Conservation (phyloP, 768 basidiomycete species). For the Pulveroboletus sp. region DNA sequence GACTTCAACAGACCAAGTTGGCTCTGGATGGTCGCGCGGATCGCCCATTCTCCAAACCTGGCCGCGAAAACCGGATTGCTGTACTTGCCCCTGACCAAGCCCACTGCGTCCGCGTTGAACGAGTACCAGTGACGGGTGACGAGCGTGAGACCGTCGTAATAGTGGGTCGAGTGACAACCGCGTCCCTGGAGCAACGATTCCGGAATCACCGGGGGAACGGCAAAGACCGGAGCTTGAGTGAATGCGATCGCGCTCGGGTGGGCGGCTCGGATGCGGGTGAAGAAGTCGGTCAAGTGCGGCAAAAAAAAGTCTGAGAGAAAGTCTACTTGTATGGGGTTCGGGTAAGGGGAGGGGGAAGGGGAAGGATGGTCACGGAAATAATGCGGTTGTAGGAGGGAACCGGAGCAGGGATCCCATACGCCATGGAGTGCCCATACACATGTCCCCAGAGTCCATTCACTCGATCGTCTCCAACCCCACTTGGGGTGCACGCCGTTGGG, state of each 20-base stretch:
- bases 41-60: slow-evolving; percentile 76
- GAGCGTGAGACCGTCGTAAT: slow-evolving; percentile 92
- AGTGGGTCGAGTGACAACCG: slow-evolving; percentile 75
- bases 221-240: slow-evolving; percentile 88
- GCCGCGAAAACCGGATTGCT: slow-evolving; percentile 62
- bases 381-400: slow-evolving; percentile 59
- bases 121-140: slow-evolving; percentile 91
- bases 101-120: slow-evolving; percentile 94
- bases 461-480: slow-evolving; percentile 83
- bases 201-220: slow-evolving; percentile 59
- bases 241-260: slow-evolving; percentile 89
- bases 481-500: slow-evolving; percentile 51
- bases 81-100: slow-evolving; percentile 83
- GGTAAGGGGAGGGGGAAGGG: background rate
- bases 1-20: slow-evolving; percentile 77
- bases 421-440: slow-evolving; percentile 88
- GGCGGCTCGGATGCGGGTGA: slow-evolving; percentile 50
- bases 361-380: slow-evolving; percentile 62
- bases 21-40: slow-evolving; percentile 73
- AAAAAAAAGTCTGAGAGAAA: slow-evolving; percentile 81
- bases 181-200: slow-evolving; percentile 59
- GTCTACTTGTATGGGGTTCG: slow-evolving; percentile 43
- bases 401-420: slow-evolving; percentile 78
- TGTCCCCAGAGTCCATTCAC: slow-evolving; percentile 68
- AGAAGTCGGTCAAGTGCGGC: slow-evolving; percentile 59